Percentiles rank a stretch among this genome's conserved stretches.
phyloP scores from a whole-genome alignment of 805 yeast genomes.

The Starmerella bacillaris region DNA sequence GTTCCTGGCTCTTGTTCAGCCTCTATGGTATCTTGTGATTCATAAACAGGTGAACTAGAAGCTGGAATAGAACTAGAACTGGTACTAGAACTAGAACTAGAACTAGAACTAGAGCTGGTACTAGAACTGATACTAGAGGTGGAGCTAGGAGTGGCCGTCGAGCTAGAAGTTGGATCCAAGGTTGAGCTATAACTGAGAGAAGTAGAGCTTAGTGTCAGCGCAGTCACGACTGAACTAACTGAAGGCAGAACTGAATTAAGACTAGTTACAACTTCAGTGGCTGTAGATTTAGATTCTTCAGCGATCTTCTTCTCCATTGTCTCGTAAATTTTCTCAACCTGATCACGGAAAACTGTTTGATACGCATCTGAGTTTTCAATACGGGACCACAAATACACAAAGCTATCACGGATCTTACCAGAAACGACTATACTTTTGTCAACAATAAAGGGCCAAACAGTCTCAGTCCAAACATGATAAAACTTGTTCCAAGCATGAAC shows the following conservation, averaged over 20 bases:
- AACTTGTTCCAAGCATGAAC: too few species aligned
- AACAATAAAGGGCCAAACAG: too few species aligned
- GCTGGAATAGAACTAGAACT: not conserved
- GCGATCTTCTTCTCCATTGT: conserved; percentile 1
- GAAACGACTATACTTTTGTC: too few species aligned
- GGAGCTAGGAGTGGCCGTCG: conserved; percentile 2
- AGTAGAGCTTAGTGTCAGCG: too few species aligned
- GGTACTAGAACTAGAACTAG: conserved; percentile 1
- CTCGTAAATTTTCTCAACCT: conserved; percentile 6
- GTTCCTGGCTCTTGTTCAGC: not conserved
- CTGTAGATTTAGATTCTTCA: not conserved
- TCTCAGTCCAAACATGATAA: too few species aligned
- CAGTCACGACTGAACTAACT: not conserved
- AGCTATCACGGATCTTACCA: too few species aligned
- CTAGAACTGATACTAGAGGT: conserved; percentile 2
- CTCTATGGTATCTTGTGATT: conserved; percentile 2
- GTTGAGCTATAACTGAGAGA: too few species aligned
- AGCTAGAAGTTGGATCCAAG: not conserved
- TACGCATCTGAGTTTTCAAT: conserved; percentile 1
- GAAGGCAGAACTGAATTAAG: not conserved
- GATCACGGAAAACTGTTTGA: conserved; percentile 4
- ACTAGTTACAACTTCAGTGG: too few species aligned
- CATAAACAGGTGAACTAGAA: not conserved
- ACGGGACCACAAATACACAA: not conserved
- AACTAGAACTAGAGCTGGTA: not conserved